Evolutionary conservation across 2,329 filamentous ascomycete species (phyloP), one percentile per base, ranked within the genome.

Genomic region (Monosporascus sp.): DNA sequence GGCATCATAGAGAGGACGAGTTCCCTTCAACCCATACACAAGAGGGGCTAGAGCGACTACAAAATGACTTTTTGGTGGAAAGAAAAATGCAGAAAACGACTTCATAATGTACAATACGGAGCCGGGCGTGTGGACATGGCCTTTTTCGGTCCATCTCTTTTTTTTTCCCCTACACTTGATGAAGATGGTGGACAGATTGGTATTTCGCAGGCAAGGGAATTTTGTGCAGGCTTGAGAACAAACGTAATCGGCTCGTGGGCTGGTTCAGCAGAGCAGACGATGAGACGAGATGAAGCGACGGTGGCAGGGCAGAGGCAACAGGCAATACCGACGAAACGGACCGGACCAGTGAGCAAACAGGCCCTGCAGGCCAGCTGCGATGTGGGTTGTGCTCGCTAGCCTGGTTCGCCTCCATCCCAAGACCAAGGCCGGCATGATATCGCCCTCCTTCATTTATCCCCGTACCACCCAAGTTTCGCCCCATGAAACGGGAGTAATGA

Each of bases 1-100:
- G 56, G 54, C 57, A 57, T 59, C 26, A 57, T 60, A 54, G 55
- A 59, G 53, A 48, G 47, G 40, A 55, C 31, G 31, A 14, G 31
- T 14, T 35, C 31, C 11, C 31, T 35, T 14, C 4, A 11, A 14
- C 31, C 31, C 11, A 35, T 35, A 35, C 31, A 35, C 31, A 5
- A 35, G 31, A 35, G 31, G 31, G 11, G 14, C 9, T 35, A 35
- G 31, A 35, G 31, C 31, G 31, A 35, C 31, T 35, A 35, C 8
- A 31, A 35, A 35, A 14, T 35, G 31, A 14, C 11, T 14, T 35
- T 35, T 35, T 35, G 31, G 31, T 11, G 9, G 9, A 14, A 35
- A 35, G 31, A 41, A 41, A 41, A 41, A 8, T 41, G 41, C 41
- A 22, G 20, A 24, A 44, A 22, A 22, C 22, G 20, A 16, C 14